Percentiles rank a stretch among this genome's conserved stretches.
Evolutionary conservation across 352 stramenopile genomes (phyloP).

Genomic region (Globisporangium ultimum): DNA sequence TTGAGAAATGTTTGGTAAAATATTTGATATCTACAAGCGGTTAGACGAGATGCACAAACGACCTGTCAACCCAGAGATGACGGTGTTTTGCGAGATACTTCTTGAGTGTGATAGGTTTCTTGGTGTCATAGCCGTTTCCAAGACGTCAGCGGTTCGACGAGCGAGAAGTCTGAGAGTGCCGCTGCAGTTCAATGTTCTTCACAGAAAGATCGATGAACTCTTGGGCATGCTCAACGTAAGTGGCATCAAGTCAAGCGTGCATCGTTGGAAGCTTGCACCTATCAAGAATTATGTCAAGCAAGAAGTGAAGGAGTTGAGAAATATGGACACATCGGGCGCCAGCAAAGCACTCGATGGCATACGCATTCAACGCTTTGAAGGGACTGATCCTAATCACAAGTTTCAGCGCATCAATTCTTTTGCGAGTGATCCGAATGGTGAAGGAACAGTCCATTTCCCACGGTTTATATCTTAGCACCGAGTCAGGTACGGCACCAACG

Average conservation of each 20-base stretch:
- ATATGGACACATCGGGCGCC: background rate
- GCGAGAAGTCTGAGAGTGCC: conserved; percentile 1
- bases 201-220: conserved; percentile 2
- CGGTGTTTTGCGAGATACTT: background rate
- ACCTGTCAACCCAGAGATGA: background rate
- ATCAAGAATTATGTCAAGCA: background rate
- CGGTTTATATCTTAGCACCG: conserved; percentile 4
- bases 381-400: too few relatives aligned
- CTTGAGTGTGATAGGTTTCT: conserved; percentile 3
- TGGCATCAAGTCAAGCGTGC: background rate
- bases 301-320: background rate
- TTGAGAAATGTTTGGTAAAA: background rate
- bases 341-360: too few relatives aligned
- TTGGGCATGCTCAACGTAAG: background rate
- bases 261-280: background rate
- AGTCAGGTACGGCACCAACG: background rate
- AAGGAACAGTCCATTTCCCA: background rate
- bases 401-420: too few relatives aligned
- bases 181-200: background rate
- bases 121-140: background rate
- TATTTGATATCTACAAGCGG: background rate
- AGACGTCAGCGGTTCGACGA: background rate
- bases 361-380: too few relatives aligned
- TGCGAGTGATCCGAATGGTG: background rate
- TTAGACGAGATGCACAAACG: background rate